These are phyloP conservation scores for Cyberlindnera lachancei DNA, from an alignment of 805 yeast genomes.

Conservation along the genomic window DNA sequence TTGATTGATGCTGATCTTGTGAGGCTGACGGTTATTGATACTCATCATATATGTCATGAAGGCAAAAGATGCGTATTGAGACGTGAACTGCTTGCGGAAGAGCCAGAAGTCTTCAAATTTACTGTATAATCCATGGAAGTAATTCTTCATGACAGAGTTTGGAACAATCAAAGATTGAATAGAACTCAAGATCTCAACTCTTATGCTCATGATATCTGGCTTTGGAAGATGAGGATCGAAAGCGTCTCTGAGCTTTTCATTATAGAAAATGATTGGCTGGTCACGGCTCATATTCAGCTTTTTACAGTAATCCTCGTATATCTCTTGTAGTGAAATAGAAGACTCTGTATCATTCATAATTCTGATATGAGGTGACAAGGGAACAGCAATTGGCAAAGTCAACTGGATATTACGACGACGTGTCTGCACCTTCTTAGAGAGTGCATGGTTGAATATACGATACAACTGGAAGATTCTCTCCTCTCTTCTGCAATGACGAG, in stretches of 20 bases:
- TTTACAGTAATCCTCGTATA: conserved; percentile 84
- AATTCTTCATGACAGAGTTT: conserved; percentile 69
- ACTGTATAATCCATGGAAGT: conserved; percentile 61
- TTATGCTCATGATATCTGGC: conserved; percentile 82
- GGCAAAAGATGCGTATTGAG: conserved; percentile 88
- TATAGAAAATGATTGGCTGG: conserved; percentile 81
- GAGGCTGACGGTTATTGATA: conserved; percentile 88
- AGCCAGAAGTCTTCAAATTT: conserved; percentile 94
- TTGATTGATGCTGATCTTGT: conserved; percentile 77
- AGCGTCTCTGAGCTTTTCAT: conserved; percentile 83
- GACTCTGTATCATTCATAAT: conserved; percentile 78
- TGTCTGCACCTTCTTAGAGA: conserved; percentile 77
- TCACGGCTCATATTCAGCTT: conserved; percentile 69
- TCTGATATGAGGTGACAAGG: conserved; percentile 90
- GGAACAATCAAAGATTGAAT: conserved; percentile 87
- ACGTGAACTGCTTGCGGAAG: conserved; percentile 89
- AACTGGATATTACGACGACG: conserved; percentile 79
- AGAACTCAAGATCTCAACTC: conserved; percentile 86
- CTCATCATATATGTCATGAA: conserved; percentile 94
- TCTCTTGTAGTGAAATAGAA: conserved; percentile 64
- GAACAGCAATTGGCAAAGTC: conserved; percentile 86
- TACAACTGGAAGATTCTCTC: conserved; percentile 90
- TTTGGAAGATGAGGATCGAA: conserved; percentile 89
- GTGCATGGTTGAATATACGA: conserved; percentile 76
- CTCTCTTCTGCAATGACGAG: conserved; percentile 94